Base-by-base conservation (phyloP, 2,329 filamentous ascomycete species). In the Trichoderma brevicompactum region DNA sequence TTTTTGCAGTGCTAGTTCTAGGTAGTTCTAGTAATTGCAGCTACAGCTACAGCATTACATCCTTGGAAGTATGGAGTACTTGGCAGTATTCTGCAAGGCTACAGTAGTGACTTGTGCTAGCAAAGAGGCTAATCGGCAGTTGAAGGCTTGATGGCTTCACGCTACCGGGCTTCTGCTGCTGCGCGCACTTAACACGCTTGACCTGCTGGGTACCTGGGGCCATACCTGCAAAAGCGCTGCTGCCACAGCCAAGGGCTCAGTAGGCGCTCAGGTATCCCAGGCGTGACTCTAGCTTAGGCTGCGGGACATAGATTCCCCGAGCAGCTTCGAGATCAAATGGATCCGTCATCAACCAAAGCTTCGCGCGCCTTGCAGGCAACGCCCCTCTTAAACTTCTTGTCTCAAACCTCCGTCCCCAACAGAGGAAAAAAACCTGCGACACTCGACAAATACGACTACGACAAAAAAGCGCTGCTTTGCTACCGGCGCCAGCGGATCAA, bases 241-340 rank as follows among this genome's bases (percentile, higher is more conserved):
- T n/a, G 44, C 15, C n/a, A 10, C 56, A 6, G 34, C 50, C 32
- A n/a, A 36, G 3, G 12, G 17, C 43, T 15, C 32, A 28, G 56
- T 48, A 49, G 43, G 34, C 34, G 32, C 34, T 12, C 8, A 17
- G n/a, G 56, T 60, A 60, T 48, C 17, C 17, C 32, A n/a, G 34
- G 44, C 44, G 56, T 52, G 44, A 5, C 56, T 40, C 10, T 23
- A 23, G 50, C n/a, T 54, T 54, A 41, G 50, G 50, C 50, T 32
- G 48, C 63, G 63, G 61, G 61, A 43, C 61, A 64, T 64, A 56
- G 61, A 64, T 55, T 41, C 40, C 43, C 61, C 61, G 61, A 55
- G 7, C 9, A 54, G 61, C 52, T 48, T 52, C 34, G 19, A 12
- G 23, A 49, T 36, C 28, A 7, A 15, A 9, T 15, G 34, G 19